Evolutionary conservation across 164 flowering plant species (phyloP).

Genomic region (Houttuynia cordata): DNA sequence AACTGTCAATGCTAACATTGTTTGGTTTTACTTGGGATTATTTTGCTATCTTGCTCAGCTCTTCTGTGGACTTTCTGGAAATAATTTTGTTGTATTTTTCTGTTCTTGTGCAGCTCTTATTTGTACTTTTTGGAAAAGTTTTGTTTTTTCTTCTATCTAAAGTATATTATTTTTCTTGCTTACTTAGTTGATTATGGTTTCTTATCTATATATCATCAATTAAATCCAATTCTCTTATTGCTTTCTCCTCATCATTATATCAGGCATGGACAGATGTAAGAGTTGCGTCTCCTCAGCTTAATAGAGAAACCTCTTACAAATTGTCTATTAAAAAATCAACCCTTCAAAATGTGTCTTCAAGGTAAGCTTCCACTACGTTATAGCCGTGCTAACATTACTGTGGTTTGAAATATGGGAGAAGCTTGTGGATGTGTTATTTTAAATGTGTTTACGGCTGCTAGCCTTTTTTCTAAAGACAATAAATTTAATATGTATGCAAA

Average conservation of each 20-base stretch:
- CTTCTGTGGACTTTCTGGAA: no score
- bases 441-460: no score
- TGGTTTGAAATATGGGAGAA: background rate
- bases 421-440: no score
- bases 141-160: background rate
- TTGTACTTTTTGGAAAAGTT: background rate
- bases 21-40: no score
- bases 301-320: constrained; percentile 67
- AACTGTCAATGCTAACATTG: background rate
- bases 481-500: no score
- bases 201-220: background rate
- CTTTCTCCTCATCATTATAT: constrained; percentile 5
- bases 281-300: constrained; percentile 88
- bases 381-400: no score
- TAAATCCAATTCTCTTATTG: constrained; percentile 1
- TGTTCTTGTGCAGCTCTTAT: background rate
- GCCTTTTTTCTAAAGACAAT: no score
- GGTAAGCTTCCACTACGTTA: constrained; percentile 34
- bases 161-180: no score
- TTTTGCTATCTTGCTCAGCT: no score
- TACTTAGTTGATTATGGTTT: background rate
- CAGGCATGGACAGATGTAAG: constrained; percentile 90
- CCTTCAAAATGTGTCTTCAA: constrained; percentile 53
- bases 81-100: no score
- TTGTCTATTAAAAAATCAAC: constrained; percentile 50